Conservation (phyloP, 176 grass and related monocot genomes). For the Avena sativa region DNA sequence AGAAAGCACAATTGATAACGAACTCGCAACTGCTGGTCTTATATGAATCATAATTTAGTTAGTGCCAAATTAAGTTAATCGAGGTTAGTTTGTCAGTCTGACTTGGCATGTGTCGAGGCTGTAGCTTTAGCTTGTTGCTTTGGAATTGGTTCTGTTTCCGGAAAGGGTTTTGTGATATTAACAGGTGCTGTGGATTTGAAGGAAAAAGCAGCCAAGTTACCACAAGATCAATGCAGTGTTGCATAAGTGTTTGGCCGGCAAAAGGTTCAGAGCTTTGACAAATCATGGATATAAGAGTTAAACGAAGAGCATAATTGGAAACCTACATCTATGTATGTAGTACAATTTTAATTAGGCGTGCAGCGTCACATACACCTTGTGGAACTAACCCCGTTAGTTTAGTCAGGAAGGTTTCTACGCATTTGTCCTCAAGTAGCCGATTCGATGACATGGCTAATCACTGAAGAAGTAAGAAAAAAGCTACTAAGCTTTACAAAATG, state of each 20-base stretch:
- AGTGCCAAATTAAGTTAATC: slow-evolving; percentile 36
- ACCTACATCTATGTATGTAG: background rate
- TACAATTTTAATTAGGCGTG: background rate
- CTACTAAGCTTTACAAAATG: background rate
- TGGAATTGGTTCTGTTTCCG: slow-evolving; percentile 46
- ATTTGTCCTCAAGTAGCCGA: slow-evolving; percentile 10
- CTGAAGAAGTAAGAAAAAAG: slow-evolving; percentile 16
- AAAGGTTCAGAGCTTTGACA: slow-evolving; percentile 50
- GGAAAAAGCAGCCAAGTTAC: slow-evolving; percentile 20
- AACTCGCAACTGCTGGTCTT: slow-evolving; percentile 41
- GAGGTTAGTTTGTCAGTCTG: slow-evolving; percentile 39
- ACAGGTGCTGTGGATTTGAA: slow-evolving; percentile 18
- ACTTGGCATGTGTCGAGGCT: slow-evolving; percentile 35
- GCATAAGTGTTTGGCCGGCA: slow-evolving; percentile 45
- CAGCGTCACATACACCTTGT: background rate
- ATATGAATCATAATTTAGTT: slow-evolving; percentile 40
- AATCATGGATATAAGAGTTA: background rate
- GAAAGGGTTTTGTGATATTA: slow-evolving; percentile 39
- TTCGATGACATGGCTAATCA: background rate
- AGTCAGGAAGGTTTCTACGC: background rate
- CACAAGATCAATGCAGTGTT: slow-evolving; percentile 53
- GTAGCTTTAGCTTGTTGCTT: slow-evolving; percentile 60
- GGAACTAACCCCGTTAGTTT: slow-evolving; percentile 20
- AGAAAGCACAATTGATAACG: slow-evolving; percentile 43
- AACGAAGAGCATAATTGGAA: background rate